Evolutionary conservation across 208 protist genomes (phyloP).

Genomic region (Leishmania martiniquensis): DNA sequence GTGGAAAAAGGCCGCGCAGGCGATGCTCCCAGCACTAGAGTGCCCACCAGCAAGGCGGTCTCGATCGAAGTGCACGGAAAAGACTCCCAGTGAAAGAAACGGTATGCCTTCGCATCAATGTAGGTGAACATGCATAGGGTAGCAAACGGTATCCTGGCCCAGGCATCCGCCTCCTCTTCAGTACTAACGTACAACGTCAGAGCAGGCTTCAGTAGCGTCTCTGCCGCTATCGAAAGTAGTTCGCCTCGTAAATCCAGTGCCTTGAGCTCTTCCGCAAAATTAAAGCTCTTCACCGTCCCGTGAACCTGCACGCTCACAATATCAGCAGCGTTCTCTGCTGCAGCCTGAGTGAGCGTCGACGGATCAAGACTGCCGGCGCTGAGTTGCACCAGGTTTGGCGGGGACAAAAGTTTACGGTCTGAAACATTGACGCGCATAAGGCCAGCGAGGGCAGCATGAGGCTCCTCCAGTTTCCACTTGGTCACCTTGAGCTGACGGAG

Average conservation of each 20-base stretch:
- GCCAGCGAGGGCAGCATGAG: conserved; percentile 31
- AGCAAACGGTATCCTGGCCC: conserved; percentile 43
- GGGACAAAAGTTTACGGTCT: conserved; percentile 12
- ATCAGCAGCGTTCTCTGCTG: neutral
- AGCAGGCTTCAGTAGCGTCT: conserved; percentile 11
- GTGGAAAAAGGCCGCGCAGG: conserved; percentile 18
- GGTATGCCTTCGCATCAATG: conserved; percentile 96
- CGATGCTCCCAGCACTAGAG: conserved; percentile 16
- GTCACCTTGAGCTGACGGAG: conserved; percentile 57
- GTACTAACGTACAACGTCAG: conserved; percentile 4
- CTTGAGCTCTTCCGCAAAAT: conserved; percentile 24
- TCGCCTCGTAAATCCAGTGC: conserved; percentile 16
- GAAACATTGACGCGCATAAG: conserved; percentile 39
- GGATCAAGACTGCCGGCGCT: conserved; percentile 31
- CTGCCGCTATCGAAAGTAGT: conserved; percentile 25
- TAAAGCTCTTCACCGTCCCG: conserved; percentile 35
- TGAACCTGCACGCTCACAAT: conserved; percentile 28
- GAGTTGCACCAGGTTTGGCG: conserved; percentile 45
- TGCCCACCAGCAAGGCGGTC: conserved; percentile 29
- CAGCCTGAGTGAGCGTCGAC: neutral
- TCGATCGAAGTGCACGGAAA: conserved; percentile 86
- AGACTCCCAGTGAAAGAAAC: conserved; percentile 94
- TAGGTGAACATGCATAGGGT: conserved; percentile 90
- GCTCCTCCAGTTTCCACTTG: conserved; percentile 59
- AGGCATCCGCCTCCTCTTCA: conserved; percentile 33